Evolutionary conservation across 129 eudicot genomes (phyloP), one percentile per base, ranked within the genome.

Genomic region (Tagetes erecta): DNA sequence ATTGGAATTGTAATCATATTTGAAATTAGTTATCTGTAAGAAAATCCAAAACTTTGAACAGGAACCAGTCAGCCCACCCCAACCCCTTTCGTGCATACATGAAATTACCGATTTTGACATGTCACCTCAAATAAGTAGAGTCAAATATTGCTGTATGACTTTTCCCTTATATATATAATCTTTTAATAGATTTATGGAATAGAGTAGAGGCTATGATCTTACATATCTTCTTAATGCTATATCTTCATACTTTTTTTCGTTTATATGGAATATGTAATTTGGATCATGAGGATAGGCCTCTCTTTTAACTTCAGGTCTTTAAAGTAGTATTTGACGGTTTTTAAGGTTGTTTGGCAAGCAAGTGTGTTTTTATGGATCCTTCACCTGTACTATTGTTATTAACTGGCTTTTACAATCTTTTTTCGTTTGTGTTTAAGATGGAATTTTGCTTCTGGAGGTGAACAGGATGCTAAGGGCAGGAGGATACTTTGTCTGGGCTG

Each of bases 371-470:
- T 45, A 66, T 58, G 55, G 38, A 35, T 53, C 64, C 50, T 77
- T 73, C 41, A 6, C 44, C 27, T 8, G 76, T 56, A 47, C 64
- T 76, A 51, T 67, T 49, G 53, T 56, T 70, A 70, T 70, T 80
- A 65, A 75, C 71, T 31, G 7, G 64, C 45, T 62, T 56, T 49
- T 45, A 37, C 56, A 49, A 3, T 39, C 70, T 68, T 69, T 60
- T 34, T 59, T 71, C 31, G 14, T 30, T 67, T 81, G 67, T 83
- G 74, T 74, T 78, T 73, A 76, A 92, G 97, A 83, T 87, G 97
- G 97, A 67, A 83, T 92, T 85, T 84, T 87, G 82, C 96, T 92
- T 75, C 87, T 92, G 73, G 97, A 92, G 96, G 92, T 83, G 68
- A 85, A 92, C 81, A 83, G 97, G 86, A 76, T 92, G 80, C 86